Base-by-base conservation (phyloP, 2,329 filamentous ascomycete genomes). In the Chalaropsis ovoidea region DNA sequence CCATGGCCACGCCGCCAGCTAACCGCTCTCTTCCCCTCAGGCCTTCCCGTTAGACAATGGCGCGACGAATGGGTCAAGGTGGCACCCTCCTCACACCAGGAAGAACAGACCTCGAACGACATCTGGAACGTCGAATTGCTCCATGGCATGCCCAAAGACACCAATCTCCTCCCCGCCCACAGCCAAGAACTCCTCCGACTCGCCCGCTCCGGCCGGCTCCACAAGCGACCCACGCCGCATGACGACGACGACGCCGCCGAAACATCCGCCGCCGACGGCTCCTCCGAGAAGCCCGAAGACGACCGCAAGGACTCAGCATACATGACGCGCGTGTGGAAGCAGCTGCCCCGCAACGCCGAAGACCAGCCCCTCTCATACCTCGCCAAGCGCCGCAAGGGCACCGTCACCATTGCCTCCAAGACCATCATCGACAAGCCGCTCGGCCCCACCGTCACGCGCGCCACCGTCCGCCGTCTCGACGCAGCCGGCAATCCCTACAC, bases 21-120 rank as follows among this genome's bases (percentile, higher is more conserved):
- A 54, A 22, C 62, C 19, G 1, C 61, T 17, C 52, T 19, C 60
- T 22, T 62, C 45, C 47, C 6, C 45, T 64, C 56, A 80, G 90
- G 91, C 67, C 81, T 96, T 11, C 93, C 93, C 17, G 88, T 96
- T 67, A 87, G 91, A 72, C 90, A 95, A 82, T 97, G 91, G 88
- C 86, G 89, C 65, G 85, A 88, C 69, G 85, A 88, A 67, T 79
- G 79, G 76, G 81, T 90, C 66, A 86, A 78, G 52, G 78, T 93
- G 72, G 85, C 84, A 69, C 86, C 89, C 63, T 83, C 83, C 13
- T 78, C 81, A 10, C 80, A 83, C 45, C 79, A 84, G 68, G 87
- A 92, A 70, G 84, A 81, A 35, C 79, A 77, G 41, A 79, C 85
- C 68, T 81, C 81, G 70, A 84, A 85, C 71, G 83, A 88, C 73